Evolutionary conservation across 106 monocot genomes (phyloP), one percentile per base, ranked within the genome.

Genomic region (Dendrobium officinale): DNA sequence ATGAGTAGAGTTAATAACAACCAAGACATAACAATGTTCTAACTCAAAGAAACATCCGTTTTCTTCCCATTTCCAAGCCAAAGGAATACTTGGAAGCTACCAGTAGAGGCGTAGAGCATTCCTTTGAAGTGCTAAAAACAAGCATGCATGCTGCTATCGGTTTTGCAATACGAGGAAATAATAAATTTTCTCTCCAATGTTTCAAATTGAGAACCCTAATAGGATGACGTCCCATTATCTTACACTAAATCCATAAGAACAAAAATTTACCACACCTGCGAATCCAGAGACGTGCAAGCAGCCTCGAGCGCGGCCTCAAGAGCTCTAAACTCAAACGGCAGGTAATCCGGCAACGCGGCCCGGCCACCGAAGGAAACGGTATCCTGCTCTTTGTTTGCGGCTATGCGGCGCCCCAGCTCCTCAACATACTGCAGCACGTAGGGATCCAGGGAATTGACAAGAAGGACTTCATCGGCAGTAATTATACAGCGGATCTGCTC

Each of bases 401-500:
- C 42, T 9, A 90, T 51, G 73, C 85, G 33, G 42, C 90, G 85
- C 85, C 86, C 79, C 43, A 90, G 79, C 85, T 90, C 90, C 54
- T 72, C 75, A 31, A 87, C 90, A 49, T 86, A 90, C 90, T 84
- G 79, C n/a, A 83, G 67, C 16, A 88, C 84, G 56, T 84, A 84
- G 42, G 73, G 67, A 37, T 88, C 90, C 22, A 86, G 61, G 6
- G 90, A 90, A 47, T 90, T 87, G 9, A 90, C 82, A 0, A 90
- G 67, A 27, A 90, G 81, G 10, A 90, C 90, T 85, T 90, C 90
- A 41, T 90, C 91, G 11, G 88, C 88, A 4, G 91, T 91, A 77
- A 91, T 88, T 48, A 91, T 84, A 76, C 88, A 88, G 26, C 88
- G 77, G 80, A 91, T 84, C 86, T 91, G 86, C 86, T 88, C 88